Conservation (phyloP, 2,329 filamentous ascomycete species). For the Xylariaceae sp. region DNA sequence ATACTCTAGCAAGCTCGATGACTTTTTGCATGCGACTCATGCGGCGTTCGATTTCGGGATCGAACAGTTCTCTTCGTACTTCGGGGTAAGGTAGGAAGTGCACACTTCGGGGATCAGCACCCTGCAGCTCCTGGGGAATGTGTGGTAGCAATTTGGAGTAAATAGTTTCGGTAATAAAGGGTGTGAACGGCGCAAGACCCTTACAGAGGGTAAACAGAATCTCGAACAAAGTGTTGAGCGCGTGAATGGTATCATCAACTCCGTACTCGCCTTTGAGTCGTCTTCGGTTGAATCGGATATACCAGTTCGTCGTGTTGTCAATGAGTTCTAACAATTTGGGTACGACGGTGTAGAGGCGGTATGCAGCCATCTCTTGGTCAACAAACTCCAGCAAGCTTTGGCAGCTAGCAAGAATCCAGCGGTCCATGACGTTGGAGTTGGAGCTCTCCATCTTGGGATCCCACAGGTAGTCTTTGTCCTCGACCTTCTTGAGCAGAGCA, state of each 20-base stretch:
- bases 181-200: slow-evolving; percentile 89
- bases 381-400: slow-evolving; percentile 90
- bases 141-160: slow-evolving; percentile 79
- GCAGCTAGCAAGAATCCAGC: slow-evolving; percentile 90
- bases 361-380: slow-evolving; percentile 83
- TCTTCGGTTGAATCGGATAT: slow-evolving; percentile 90
- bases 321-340: slow-evolving; percentile 79
- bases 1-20: slow-evolving; percentile 85
- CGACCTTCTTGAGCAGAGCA: slow-evolving; percentile 79
- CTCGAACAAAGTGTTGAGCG: slow-evolving; percentile 91
- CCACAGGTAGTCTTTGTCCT: slow-evolving; percentile 73
- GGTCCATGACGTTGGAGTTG: slow-evolving; percentile 91
- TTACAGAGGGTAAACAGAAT: slow-evolving; percentile 75
- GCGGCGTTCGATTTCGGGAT: slow-evolving; percentile 79
- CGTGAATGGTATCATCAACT: slow-evolving; percentile 80
- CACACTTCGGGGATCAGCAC: slow-evolving; percentile 76
- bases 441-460: slow-evolving; percentile 71
- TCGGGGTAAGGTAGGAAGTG: slow-evolving; percentile 92
- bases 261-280: slow-evolving; percentile 63
- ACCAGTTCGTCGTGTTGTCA: slow-evolving; percentile 98
- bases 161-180: slow-evolving; percentile 93
- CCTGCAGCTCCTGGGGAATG: slow-evolving; percentile 69
- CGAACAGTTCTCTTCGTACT: slow-evolving; percentile 83
- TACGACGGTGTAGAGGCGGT: slow-evolving; percentile 87
- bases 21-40: slow-evolving; percentile 92